These are phyloP conservation scores for Tulasnella sp. DNA, from an alignment of 768 basidiomycete genomes.

Conservation along the genomic window DNA sequence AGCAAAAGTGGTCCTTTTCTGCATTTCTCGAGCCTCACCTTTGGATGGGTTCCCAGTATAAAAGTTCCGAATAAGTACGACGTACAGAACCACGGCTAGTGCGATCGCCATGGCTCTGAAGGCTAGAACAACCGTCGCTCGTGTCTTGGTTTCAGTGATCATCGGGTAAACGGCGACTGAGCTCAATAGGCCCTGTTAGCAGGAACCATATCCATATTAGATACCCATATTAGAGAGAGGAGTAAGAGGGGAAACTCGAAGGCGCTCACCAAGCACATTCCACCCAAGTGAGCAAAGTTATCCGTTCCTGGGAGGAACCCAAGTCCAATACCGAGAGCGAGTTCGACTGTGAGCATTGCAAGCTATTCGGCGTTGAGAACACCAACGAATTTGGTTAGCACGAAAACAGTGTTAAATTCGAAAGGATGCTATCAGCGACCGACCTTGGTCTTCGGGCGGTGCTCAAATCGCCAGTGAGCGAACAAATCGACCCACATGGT, in stretches of 20 bases:
- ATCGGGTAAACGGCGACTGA: constrained; percentile 86
- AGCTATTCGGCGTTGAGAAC: constrained; percentile 48
- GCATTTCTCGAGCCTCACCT: constrained; percentile 47
- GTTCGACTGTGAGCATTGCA: constrained; percentile 77
- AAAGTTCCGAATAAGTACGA: constrained; percentile 82
- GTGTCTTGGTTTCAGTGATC: constrained; percentile 73
- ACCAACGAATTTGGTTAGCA: neutral
- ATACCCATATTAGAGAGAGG: too few species aligned
- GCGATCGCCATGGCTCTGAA: constrained; percentile 72
- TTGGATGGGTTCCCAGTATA: constrained; percentile 83
- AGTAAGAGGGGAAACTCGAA: constrained; percentile 40
- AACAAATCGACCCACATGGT: constrained; percentile 82
- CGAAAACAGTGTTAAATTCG: neutral
- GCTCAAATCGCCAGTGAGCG: constrained; percentile 88
- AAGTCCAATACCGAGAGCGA: constrained; percentile 79
- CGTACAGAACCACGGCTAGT: constrained; percentile 71
- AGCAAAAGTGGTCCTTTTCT: neutral
- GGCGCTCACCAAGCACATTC: constrained; percentile 57
- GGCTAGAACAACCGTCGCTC: constrained; percentile 65
- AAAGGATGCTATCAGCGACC: constrained; percentile 26
- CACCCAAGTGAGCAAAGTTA: constrained; percentile 91
- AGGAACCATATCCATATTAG: neutral
- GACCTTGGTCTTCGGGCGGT: constrained; percentile 76
- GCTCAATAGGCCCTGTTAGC: constrained; percentile 52
- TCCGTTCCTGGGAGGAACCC: constrained; percentile 60